Evolutionary conservation across 352 stramenopile genomes (phyloP).

Genomic region (Nothophytophthora sp.): DNA sequence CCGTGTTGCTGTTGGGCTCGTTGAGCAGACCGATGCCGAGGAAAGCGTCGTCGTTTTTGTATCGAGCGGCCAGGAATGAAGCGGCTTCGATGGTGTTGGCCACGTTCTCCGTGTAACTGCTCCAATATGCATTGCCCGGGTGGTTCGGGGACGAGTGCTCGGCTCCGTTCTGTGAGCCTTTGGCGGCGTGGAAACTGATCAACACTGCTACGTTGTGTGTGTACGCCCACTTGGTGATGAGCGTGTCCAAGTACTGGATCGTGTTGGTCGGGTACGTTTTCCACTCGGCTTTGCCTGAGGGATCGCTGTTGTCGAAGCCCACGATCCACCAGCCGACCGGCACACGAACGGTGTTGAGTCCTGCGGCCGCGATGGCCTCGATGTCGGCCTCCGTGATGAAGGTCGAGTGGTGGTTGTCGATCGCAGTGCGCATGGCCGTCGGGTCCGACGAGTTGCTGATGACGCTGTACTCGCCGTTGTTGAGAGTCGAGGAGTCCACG

Average conservation of each 20-base stretch:
- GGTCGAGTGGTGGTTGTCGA: conserved; percentile 39
- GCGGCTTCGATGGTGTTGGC: conserved; percentile 33
- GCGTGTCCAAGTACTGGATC: conserved; percentile 35
- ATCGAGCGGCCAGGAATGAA: conserved; percentile 42
- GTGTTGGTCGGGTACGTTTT: conserved; percentile 22
- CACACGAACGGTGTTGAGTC: conserved; percentile 68
- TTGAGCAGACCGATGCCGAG: conserved; percentile 61
- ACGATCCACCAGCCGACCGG: conserved; percentile 67
- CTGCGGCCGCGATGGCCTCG: conserved; percentile 32
- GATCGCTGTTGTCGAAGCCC: conserved; percentile 44
- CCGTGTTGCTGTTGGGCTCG: conserved; percentile 40
- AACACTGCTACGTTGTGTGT: conserved; percentile 41
- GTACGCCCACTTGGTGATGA: conserved; percentile 28
- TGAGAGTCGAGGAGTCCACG: conserved; percentile 18
- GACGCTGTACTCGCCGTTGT: conserved; percentile 44
- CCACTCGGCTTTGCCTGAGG: conserved; percentile 27
- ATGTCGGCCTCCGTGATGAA: conserved; percentile 66
- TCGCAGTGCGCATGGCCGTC: conserved; percentile 23
- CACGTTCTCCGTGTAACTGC: conserved; percentile 44
- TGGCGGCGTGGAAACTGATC: conserved; percentile 57
- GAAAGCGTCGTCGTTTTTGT: conserved; percentile 52
- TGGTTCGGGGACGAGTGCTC: conserved; percentile 52
- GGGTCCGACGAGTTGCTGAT: conserved; percentile 33
- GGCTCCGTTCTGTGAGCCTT: conserved; percentile 60
- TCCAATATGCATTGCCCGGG: conserved; percentile 34